These are phyloP conservation scores for Murraya paniculata DNA, from an alignment of 345 rosid species.

Conservation along the genomic window DNA sequence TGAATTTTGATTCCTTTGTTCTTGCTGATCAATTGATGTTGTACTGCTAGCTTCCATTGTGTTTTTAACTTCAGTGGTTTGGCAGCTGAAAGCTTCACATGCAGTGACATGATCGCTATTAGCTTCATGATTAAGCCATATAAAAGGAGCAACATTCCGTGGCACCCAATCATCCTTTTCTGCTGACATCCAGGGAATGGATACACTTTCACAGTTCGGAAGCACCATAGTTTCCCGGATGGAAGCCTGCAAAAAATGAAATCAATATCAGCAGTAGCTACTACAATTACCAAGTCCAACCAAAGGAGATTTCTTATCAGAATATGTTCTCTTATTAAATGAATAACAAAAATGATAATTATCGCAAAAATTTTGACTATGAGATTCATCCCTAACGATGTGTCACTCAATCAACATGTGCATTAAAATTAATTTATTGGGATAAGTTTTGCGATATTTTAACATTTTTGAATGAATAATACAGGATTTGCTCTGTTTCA, in stretches of 20 bases:
- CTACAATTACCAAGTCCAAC: background rate
- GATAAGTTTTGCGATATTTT: too few species aligned
- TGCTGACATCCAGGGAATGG: slow-evolving; percentile 84
- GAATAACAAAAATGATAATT: too few species aligned
- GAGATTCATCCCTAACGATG: too few species aligned
- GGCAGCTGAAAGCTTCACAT: slow-evolving; percentile 24
- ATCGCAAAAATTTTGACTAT: too few species aligned
- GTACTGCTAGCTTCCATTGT: slow-evolving; percentile 26
- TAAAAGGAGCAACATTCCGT: slow-evolving; percentile 71
- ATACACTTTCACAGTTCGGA: slow-evolving; percentile 78
- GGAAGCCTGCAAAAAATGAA: slow-evolving; percentile 44
- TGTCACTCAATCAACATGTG: too few species aligned
- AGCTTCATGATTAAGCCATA: slow-evolving; percentile 78
- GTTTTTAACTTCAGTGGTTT: slow-evolving; percentile 37
- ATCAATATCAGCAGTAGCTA: slow-evolving; percentile 14
- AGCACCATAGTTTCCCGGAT: slow-evolving; percentile 81
- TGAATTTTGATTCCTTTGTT: slow-evolving; percentile 31
- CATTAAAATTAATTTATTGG: too few species aligned
- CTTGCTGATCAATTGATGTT: slow-evolving; percentile 28
- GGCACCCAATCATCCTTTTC: slow-evolving; percentile 92
- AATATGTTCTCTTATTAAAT: background rate
- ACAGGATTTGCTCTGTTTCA: background rate
- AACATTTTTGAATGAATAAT: background rate
- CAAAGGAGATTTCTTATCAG: background rate
- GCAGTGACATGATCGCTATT: slow-evolving; percentile 29